Evolutionary conservation across 2,329 filamentous ascomycete genomes (phyloP).

Genomic region (Dactylellina drechsleri): DNA sequence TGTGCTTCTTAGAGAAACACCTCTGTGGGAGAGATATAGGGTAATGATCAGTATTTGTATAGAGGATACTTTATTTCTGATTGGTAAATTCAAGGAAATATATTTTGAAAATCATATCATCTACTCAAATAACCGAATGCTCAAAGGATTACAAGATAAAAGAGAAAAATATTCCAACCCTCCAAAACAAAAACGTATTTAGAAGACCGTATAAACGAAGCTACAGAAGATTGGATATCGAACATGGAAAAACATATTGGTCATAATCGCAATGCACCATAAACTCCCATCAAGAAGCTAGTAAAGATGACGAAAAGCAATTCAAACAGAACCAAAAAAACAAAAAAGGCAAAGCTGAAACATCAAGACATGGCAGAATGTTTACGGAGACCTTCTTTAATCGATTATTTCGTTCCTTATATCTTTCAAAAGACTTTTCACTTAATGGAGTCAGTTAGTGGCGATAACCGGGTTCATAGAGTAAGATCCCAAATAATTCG

Average conservation of each 20-base stretch:
- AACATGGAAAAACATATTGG: not conserved
- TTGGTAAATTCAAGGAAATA: too few species aligned
- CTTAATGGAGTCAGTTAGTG: not conserved
- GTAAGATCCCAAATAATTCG: not conserved
- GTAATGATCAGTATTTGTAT: too few species aligned
- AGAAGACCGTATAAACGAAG: too few species aligned
- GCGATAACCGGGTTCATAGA: not conserved
- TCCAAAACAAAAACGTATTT: too few species aligned
- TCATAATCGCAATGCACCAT: not conserved
- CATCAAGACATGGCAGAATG: not conserved
- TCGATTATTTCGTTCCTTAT: constrained; percentile 1
- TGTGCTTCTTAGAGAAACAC: too few species aligned
- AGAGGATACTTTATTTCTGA: too few species aligned
- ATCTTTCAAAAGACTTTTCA: constrained; percentile 3
- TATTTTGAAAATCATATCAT: too few species aligned
- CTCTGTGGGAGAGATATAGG: too few species aligned
- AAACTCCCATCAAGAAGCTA: constrained; percentile 2
- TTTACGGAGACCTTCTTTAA: not conserved
- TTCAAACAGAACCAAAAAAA: not conserved
- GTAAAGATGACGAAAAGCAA: not conserved
- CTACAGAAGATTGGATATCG: too few species aligned
- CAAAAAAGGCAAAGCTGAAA: not conserved
- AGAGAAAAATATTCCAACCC: too few species aligned
- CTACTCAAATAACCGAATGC: too few species aligned
- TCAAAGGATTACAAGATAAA: too few species aligned